These are phyloP conservation scores for Esteya vermicola DNA, from an alignment of 2,329 filamentous ascomycete genomes.

Conservation along the genomic window DNA sequence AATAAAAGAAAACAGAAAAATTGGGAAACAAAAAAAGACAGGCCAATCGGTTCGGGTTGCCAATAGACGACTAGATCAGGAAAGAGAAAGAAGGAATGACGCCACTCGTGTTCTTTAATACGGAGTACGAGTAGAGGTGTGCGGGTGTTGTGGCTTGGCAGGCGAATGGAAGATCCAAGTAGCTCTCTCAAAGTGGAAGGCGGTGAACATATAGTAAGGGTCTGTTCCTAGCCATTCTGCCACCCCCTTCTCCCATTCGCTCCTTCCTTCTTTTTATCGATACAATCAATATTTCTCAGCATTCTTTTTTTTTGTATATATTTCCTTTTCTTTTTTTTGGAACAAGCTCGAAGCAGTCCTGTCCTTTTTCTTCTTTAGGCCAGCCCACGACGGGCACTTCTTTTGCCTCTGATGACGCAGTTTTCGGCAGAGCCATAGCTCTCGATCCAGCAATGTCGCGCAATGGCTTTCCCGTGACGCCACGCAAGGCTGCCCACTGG, in stretches of 20 bases:
- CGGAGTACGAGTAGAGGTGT: too few relatives aligned
- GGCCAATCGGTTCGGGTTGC: too few relatives aligned
- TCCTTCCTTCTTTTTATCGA: background rate
- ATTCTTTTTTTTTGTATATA: too few relatives aligned
- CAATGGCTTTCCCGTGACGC: conserved; percentile 26
- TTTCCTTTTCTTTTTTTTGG: background rate
- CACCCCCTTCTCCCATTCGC: background rate
- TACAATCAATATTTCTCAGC: background rate
- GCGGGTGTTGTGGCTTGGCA: too few relatives aligned
- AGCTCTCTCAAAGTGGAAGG: conserved; percentile 4
- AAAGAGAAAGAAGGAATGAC: too few relatives aligned
- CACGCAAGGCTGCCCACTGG: conserved; percentile 34
- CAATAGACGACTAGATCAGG: too few relatives aligned
- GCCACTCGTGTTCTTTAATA: too few relatives aligned
- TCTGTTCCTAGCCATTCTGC: conserved; percentile 4
- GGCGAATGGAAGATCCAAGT: background rate
- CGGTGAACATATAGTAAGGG: conserved; percentile 2
- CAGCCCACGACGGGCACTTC: too few relatives aligned
- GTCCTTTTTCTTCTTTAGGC: too few relatives aligned
- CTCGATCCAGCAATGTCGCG: conserved; percentile 21
- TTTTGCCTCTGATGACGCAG: conserved; percentile 1
- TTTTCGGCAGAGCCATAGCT: background rate
- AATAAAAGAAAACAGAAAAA: too few relatives aligned
- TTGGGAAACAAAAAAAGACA: too few relatives aligned
- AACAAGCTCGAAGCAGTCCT: background rate